Evolutionary conservation across 2,329 filamentous ascomycete genomes (phyloP).

Genomic region (Ceratocystiopsis minuta): DNA sequence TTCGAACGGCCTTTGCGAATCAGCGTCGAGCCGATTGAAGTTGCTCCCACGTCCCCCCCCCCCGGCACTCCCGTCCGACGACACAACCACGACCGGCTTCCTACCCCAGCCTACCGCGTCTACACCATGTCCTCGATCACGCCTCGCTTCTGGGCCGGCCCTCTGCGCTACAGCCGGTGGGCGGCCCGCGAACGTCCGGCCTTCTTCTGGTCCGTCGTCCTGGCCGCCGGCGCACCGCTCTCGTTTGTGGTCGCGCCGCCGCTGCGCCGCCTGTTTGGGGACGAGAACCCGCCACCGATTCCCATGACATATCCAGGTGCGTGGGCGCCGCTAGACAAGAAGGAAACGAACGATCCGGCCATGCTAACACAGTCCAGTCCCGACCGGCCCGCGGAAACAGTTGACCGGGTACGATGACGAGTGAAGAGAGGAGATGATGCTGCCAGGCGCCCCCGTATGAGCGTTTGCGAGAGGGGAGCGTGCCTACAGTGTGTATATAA

Average conservation of each 20-base stretch:
- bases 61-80: neutral
- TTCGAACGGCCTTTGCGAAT: no score
- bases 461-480: no score
- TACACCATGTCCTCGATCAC: constrained; percentile 38
- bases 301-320: constrained; percentile 86
- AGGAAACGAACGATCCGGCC: no score
- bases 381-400: constrained; percentile 38
- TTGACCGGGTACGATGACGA: constrained; percentile 38
- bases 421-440: no score
- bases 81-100: neutral
- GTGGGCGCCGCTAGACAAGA: constrained; percentile 17
- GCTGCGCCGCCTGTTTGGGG: constrained; percentile 53
- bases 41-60: neutral
- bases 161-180: constrained; percentile 76
- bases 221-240: constrained; percentile 58
- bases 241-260: constrained; percentile 55
- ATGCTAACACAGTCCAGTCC: constrained; percentile 25
- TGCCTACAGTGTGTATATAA: no score
- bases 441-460: no score
- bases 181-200: constrained; percentile 74
- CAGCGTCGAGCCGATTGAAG: neutral
- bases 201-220: constrained; percentile 69
- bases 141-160: constrained; percentile 68
- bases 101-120: no score
- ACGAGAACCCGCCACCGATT: constrained; percentile 51